These are phyloP conservation scores for Chlamydomonas eustigma DNA, from an alignment of 139 green algal species.

Conservation along the genomic window DNA sequence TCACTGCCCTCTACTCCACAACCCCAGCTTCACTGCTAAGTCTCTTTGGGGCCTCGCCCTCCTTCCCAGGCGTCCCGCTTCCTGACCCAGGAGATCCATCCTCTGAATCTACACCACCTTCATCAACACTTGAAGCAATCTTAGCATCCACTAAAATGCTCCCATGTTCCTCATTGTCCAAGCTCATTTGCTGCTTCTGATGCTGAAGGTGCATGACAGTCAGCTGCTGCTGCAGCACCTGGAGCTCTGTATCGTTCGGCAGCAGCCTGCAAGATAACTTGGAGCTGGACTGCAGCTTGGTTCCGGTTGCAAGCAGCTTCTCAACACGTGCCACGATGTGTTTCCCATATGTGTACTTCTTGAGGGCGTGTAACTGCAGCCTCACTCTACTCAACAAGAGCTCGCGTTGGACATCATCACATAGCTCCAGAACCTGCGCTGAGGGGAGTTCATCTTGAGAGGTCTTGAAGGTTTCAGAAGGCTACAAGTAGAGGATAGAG, in stretches of 20 bases:
- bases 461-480: too few relatives aligned
- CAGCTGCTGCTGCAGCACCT: slow-evolving; percentile 11
- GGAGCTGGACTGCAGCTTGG: slow-evolving; percentile 24
- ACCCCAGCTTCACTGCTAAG: neutral
- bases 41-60: neutral
- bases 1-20: too few relatives aligned
- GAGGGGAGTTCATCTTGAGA: too few relatives aligned
- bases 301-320: slow-evolving; percentile 61
- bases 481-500: too few relatives aligned
- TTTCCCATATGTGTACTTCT: slow-evolving; percentile 88
- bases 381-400: slow-evolving; percentile 65
- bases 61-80: neutral
- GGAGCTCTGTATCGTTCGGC: slow-evolving; percentile 3
- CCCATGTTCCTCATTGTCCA: neutral
- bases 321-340: slow-evolving; percentile 89
- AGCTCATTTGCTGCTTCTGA: neutral
- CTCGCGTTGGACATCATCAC: slow-evolving; percentile 64
- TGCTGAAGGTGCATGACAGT: neutral
- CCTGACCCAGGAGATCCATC: neutral
- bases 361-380: slow-evolving; percentile 70
- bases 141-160: neutral
- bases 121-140: neutral
- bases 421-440: slow-evolving; percentile 46
- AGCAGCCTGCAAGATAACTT: neutral
- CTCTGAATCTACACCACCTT: neutral